Percentiles rank a stretch among this genome's conserved stretches.
Evolutionary conservation across 441 rosid species (phyloP).

Genomic region (Pelargonium fulgidum): DNA sequence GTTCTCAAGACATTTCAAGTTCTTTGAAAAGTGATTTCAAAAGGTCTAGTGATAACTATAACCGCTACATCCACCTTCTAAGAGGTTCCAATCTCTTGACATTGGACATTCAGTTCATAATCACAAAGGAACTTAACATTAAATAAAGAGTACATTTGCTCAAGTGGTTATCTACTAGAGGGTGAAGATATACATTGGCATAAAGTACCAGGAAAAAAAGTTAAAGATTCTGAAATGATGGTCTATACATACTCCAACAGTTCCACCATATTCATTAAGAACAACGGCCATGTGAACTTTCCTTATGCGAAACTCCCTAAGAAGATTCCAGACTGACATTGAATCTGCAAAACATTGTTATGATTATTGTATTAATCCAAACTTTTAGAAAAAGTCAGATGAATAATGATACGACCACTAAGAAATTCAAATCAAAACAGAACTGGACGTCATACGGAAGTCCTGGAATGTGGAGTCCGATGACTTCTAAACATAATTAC

Average conservation of each 20-base stretch:
- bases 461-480: background rate
- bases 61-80: background rate
- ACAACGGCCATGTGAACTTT: constrained; percentile 99
- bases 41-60: too few relatives aligned
- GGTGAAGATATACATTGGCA: too few relatives aligned
- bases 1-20: background rate
- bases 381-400: background rate
- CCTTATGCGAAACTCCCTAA: constrained; percentile 96
- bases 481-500: background rate
- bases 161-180: too few relatives aligned
- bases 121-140: background rate
- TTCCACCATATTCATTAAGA: constrained; percentile 97
- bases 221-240: constrained; percentile 8
- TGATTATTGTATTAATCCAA: constrained; percentile 16
- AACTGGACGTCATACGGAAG: background rate
- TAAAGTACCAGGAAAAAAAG: too few relatives aligned
- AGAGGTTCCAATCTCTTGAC: background rate
- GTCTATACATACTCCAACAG: constrained; percentile 76
- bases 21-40: too few relatives aligned
- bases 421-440: background rate
- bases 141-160: too few relatives aligned
- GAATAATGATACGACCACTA: background rate
- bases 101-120: background rate
- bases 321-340: constrained; percentile 99
- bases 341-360: constrained; percentile 59